phyloP scores from a whole-genome alignment of 2,329 filamentous ascomycete genomes.

The Mariannaea elegans region DNA sequence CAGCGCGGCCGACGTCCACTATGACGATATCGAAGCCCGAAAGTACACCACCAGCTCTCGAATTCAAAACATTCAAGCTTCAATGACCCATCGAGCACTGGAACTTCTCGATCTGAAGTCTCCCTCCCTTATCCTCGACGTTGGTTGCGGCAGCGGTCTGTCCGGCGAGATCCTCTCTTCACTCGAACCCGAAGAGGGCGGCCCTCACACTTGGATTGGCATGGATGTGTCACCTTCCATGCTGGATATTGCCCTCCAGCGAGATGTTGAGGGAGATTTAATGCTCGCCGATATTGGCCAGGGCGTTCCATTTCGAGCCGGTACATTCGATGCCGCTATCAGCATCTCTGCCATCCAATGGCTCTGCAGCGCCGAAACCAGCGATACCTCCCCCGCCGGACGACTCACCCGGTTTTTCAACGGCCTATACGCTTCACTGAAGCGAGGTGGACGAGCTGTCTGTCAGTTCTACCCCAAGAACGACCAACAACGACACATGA shows the following conservation, averaged over 20 bases:
- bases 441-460: conserved; percentile 86
- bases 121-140: conserved; percentile 90
- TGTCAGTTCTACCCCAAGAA: conserved; percentile 99
- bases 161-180: conserved; percentile 91
- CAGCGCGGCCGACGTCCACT: conserved; percentile 95
- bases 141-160: conserved; percentile 95
- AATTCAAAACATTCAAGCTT: conserved; percentile 93
- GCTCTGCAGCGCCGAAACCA: conserved; percentile 95
- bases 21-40: conserved; percentile 92
- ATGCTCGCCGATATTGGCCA: conserved; percentile 95
- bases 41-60: conserved; percentile 98
- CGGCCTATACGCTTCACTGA: conserved; percentile 84
- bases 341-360: conserved; percentile 97
- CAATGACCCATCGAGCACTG: conserved; percentile 93
- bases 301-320: conserved; percentile 91
- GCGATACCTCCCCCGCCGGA: conserved; percentile 81
- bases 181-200: conserved; percentile 74
- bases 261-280: conserved; percentile 93
- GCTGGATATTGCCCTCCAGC: conserved; percentile 92
- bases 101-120: conserved; percentile 83
- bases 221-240: conserved; percentile 97
- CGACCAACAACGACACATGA: conserved; percentile 89
- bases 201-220: conserved; percentile 94
- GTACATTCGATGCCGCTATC: conserved; percentile 93
- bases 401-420: conserved; percentile 89